Conservation (phyloP, 2,329 filamentous ascomycete genomes). For the Colletotrichum sp. region DNA sequence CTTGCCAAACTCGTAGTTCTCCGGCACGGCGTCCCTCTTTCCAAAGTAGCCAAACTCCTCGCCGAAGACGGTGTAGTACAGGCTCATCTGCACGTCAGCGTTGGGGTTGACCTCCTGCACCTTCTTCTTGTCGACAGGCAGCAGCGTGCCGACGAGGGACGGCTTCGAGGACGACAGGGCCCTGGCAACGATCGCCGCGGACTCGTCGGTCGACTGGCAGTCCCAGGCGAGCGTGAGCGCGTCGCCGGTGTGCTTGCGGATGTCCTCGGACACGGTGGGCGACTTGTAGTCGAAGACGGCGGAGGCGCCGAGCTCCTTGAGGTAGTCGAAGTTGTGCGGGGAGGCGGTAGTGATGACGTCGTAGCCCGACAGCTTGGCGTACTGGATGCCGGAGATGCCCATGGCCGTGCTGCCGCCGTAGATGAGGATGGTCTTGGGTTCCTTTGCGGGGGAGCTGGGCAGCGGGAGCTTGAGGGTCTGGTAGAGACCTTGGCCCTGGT, state of each 20-base stretch:
- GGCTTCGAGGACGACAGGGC: conserved; percentile 20
- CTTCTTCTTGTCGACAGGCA: conserved; percentile 39
- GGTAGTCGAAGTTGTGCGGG: conserved; percentile 38
- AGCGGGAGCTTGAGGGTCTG: conserved; percentile 49
- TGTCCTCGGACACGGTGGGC: conserved; percentile 25
- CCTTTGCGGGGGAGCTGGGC: conserved; percentile 44
- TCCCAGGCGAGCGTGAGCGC: conserved; percentile 30
- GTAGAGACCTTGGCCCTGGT: conserved; percentile 54
- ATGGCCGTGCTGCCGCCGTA: conserved; percentile 57
- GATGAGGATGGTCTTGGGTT: conserved; percentile 41
- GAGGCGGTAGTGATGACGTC: conserved; percentile 34
- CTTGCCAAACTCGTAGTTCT: conserved; percentile 36
- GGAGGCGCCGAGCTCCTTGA: conserved; percentile 34
- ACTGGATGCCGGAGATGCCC: conserved; percentile 52
- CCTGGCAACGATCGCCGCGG: conserved; percentile 26
- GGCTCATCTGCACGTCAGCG: conserved; percentile 31
- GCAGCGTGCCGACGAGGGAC: conserved; percentile 43
- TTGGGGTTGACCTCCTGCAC: conserved; percentile 47
- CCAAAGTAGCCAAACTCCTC: conserved; percentile 30
- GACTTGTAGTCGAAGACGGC: conserved; percentile 36
- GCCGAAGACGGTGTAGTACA: conserved; percentile 43
- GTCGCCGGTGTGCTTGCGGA: conserved; percentile 27
- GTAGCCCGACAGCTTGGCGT: conserved; percentile 39
- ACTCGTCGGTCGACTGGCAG: conserved; percentile 19
- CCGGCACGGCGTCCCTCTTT: conserved; percentile 15